Conservation (phyloP, 2,329 filamentous ascomycete species). For the Neodidymelliopsis sp. region DNA sequence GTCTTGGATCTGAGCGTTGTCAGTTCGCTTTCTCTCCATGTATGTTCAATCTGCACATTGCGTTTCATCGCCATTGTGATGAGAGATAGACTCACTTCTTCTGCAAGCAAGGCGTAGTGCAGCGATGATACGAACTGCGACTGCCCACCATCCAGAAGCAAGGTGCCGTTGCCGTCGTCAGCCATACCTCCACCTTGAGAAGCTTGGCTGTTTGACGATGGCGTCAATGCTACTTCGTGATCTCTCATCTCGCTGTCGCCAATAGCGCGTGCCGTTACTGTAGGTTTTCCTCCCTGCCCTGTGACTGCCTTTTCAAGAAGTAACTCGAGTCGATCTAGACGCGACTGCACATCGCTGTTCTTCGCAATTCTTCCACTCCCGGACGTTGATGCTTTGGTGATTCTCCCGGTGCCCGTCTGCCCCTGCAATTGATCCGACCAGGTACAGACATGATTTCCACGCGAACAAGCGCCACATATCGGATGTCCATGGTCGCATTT, state of each 20-base stretch:
- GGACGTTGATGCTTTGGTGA: slow-evolving; percentile 34
- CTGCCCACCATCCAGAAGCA: slow-evolving; percentile 47
- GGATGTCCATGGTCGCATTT: slow-evolving; percentile 50
- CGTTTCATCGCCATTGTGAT: neutral
- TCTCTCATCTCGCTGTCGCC: slow-evolving; percentile 32
- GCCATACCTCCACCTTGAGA: slow-evolving; percentile 46
- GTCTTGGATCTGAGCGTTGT: slow-evolving; percentile 43
- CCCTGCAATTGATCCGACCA: slow-evolving; percentile 42
- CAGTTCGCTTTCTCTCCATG: too few species aligned
- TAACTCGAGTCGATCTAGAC: slow-evolving; percentile 47
- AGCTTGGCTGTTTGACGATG: slow-evolving; percentile 45
- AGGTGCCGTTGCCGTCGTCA: slow-evolving; percentile 46
- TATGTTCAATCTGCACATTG: neutral
- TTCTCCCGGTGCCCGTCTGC: slow-evolving; percentile 27
- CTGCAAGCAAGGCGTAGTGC: slow-evolving; percentile 50
- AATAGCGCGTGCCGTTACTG: slow-evolving; percentile 26
- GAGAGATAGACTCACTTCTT: slow-evolving; percentile 41
- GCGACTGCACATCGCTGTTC: slow-evolving; percentile 44
- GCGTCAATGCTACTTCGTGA: slow-evolving; percentile 32
- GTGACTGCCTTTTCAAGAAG: slow-evolving; percentile 46
- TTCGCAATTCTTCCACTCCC: slow-evolving; percentile 32
- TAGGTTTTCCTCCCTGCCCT: slow-evolving; percentile 24
- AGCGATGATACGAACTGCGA: slow-evolving; percentile 51
- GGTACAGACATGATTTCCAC: slow-evolving; percentile 48
- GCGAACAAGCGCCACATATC: slow-evolving; percentile 47